Evolutionary conservation across 192 early-diverging fungal genomes (phyloP).

Genomic region (Lunasporangiospora selenospora): DNA sequence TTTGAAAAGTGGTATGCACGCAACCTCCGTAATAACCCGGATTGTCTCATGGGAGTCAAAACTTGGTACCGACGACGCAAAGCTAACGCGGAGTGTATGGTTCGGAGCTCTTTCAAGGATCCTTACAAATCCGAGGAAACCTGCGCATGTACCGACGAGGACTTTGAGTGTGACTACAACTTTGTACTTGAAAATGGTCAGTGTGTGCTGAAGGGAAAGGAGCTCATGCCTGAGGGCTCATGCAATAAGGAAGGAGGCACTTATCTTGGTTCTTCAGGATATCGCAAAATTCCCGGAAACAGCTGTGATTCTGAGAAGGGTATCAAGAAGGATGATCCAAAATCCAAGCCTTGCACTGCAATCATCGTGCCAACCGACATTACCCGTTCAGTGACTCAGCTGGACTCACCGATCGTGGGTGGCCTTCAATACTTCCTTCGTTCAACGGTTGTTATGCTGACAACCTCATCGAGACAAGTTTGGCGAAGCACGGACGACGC

Average conservation of each 20-base stretch:
- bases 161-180: conserved; percentile 96
- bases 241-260: conserved; percentile 68
- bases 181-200: conserved; percentile 64
- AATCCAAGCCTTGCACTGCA: conserved; percentile 59
- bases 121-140: conserved; percentile 57
- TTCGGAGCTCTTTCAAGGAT: conserved; percentile 67
- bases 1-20: conserved; percentile 80
- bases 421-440: conserved; percentile 69
- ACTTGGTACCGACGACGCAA: conserved; percentile 80
- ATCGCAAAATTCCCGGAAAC: conserved; percentile 86
- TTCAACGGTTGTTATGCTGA: conserved; percentile 66
- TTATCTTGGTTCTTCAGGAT: conserved; percentile 81
- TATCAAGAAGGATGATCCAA: conserved; percentile 60
- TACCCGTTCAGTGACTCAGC: conserved; percentile 24
- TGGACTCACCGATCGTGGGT: conserved; percentile 19
- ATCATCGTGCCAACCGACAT: conserved; percentile 44
- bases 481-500: conserved; percentile 81
- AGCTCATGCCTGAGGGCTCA: conserved; percentile 62
- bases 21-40: conserved; percentile 55
- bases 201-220: conserved; percentile 66
- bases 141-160: conserved; percentile 81
- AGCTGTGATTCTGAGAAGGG: conserved; percentile 64
- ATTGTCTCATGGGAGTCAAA: conserved; percentile 85
- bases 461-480: conserved; percentile 63
- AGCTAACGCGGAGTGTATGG: conserved; percentile 75